phyloP scores from a whole-genome alignment of 495 filamentous ascomycete species.

The Hypoxylon cercidicola region DNA sequence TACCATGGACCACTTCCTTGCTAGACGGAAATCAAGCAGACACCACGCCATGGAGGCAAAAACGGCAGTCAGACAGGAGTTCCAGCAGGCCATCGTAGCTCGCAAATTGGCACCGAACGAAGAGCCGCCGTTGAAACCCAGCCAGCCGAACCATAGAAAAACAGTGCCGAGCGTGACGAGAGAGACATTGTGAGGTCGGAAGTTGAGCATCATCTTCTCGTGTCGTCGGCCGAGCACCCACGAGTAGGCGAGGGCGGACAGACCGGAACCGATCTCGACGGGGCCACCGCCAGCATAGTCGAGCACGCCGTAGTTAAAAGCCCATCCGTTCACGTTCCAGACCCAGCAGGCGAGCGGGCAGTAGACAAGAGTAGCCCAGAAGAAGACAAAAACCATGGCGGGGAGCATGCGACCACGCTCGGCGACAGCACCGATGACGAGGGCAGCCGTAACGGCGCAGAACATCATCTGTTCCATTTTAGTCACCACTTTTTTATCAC shows the following conservation, averaged over 20 bases:
- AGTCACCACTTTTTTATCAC: slow-evolving; percentile 19
- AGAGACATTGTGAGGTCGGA: slow-evolving; percentile 97
- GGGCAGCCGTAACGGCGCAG: slow-evolving; percentile 90
- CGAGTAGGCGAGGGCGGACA: slow-evolving; percentile 93
- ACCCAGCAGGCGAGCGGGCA: slow-evolving; percentile 96
- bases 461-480: slow-evolving; percentile 82
- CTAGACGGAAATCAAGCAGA: slow-evolving; percentile 92
- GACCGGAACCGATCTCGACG: slow-evolving; percentile 95
- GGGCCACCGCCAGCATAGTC: slow-evolving; percentile 98
- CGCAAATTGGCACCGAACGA: slow-evolving; percentile 94
- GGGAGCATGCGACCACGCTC: slow-evolving; percentile 94
- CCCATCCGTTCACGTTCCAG: slow-evolving; percentile 96
- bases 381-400: slow-evolving; percentile 93
- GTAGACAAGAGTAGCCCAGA: slow-evolving; percentile 98
- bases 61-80: slow-evolving; percentile 90
- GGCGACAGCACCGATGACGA: slow-evolving; percentile 90
- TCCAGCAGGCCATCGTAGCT: slow-evolving; percentile 97
- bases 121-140: slow-evolving; percentile 98
- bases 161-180: slow-evolving; percentile 94
- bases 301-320: slow-evolving; percentile 87
- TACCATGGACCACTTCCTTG: slow-evolving; percentile 99
- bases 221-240: slow-evolving; percentile 95
- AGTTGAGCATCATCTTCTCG: slow-evolving; percentile 99
- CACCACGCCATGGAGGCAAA: slow-evolving; percentile 92
- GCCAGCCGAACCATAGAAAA: slow-evolving; percentile 98